These are phyloP conservation scores for Pyrenochaeta sp. DNA, from an alignment of 2,329 filamentous ascomycete genomes.

Conservation along the genomic window DNA sequence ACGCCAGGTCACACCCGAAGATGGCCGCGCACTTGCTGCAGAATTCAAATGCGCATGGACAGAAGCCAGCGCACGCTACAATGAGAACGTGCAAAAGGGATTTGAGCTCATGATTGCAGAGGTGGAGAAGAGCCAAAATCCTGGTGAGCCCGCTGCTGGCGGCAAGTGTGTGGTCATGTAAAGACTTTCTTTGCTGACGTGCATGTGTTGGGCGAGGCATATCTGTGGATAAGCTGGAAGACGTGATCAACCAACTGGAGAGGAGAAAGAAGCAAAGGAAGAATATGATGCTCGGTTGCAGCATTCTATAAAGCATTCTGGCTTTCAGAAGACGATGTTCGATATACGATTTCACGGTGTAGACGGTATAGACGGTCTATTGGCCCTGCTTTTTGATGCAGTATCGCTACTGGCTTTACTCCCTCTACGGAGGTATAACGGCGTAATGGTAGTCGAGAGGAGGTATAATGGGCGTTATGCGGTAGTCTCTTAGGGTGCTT, in stretches of 20 bases:
- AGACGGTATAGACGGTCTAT: slow-evolving; percentile 30
- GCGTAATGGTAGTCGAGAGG: slow-evolving; percentile 38
- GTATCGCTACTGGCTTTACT: slow-evolving; percentile 2
- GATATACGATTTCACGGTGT: slow-evolving; percentile 7
- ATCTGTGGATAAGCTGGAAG: slow-evolving; percentile 6
- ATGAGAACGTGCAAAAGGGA: slow-evolving; percentile 90
- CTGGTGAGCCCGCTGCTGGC: slow-evolving; percentile 80
- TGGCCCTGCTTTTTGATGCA: slow-evolving; percentile 7
- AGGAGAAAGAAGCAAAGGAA: not conserved
- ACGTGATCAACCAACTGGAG: not conserved
- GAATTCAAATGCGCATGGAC: slow-evolving; percentile 94
- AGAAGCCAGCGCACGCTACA: slow-evolving; percentile 91
- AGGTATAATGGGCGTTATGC: slow-evolving; percentile 35
- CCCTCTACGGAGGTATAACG: slow-evolving; percentile 20
- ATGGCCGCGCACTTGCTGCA: slow-evolving; percentile 83
- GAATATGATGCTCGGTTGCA: slow-evolving; percentile 4
- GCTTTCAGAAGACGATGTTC: not conserved
- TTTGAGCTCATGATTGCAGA: slow-evolving; percentile 95
- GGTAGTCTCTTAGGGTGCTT: slow-evolving; percentile 10
- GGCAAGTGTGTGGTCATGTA: slow-evolving; percentile 90
- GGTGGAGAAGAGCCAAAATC: slow-evolving; percentile 94
- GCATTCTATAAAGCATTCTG: slow-evolving; percentile 1
- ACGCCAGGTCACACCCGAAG: slow-evolving; percentile 85
- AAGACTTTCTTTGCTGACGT: slow-evolving; percentile 27
- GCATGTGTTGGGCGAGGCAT: slow-evolving; percentile 13